These are phyloP conservation scores for Salvia splendens DNA, from an alignment of 257 asterid species.

Conservation along the genomic window DNA sequence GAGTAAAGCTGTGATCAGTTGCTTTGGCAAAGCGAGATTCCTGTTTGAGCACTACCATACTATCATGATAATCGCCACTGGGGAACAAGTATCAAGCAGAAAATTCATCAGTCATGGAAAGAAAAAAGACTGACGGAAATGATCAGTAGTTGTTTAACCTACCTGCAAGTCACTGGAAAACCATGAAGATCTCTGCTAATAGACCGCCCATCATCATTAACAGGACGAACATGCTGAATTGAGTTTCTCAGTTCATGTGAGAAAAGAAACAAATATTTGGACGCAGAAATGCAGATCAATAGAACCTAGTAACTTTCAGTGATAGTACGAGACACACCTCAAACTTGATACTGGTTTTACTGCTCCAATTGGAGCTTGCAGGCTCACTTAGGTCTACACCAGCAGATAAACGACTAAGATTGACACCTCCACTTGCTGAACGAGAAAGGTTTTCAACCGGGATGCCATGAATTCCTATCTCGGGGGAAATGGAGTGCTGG, in stretches of 20 bases:
- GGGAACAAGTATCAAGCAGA: slow-evolving; percentile 35
- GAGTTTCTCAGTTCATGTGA: slow-evolving; percentile 29
- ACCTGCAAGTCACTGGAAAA: slow-evolving; percentile 97
- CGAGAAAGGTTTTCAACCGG: slow-evolving; percentile 88
- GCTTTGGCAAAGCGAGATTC: slow-evolving; percentile 93
- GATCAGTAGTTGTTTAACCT: slow-evolving; percentile 28
- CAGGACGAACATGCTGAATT: slow-evolving; percentile 77
- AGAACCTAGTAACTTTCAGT: slow-evolving; percentile 19
- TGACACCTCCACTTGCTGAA: slow-evolving; percentile 85
- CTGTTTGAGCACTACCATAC: slow-evolving; percentile 89
- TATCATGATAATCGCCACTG: slow-evolving; percentile 87
- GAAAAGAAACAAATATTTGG: slow-evolving; percentile 9
- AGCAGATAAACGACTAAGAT: slow-evolving; percentile 80
- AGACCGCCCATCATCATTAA: slow-evolving; percentile 77
- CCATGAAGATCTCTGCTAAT: slow-evolving; percentile 88
- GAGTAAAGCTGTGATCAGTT: slow-evolving; percentile 66
- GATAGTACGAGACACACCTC: slow-evolving; percentile 55
- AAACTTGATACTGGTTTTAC: slow-evolving; percentile 87
- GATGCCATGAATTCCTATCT: slow-evolving; percentile 80
- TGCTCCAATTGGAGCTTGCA: slow-evolving; percentile 92
- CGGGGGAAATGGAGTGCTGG: slow-evolving; percentile 93
- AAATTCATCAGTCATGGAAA: slow-evolving; percentile 20
- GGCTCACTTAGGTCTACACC: slow-evolving; percentile 94
- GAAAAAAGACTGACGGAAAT: slow-evolving; percentile 9
- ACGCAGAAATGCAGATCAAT: slow-evolving; percentile 16